These are phyloP conservation scores for Celoporthe dispersa DNA, from an alignment of 2,329 filamentous ascomycete genomes.

Conservation along the genomic window DNA sequence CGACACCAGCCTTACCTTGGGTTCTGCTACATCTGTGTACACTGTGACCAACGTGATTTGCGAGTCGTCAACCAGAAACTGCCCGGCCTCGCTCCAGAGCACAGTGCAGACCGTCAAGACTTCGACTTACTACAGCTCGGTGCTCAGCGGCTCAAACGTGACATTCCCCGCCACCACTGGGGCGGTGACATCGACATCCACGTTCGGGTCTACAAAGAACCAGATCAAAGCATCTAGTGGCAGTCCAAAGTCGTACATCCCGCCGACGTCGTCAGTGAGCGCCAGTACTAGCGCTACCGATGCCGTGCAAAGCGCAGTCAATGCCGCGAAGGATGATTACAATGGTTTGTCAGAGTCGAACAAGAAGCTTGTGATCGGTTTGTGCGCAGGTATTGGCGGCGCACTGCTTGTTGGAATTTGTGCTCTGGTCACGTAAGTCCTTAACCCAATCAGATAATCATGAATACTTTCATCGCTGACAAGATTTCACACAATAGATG, in stretches of 20 bases:
- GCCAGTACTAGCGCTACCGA: background rate
- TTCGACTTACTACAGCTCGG: slow-evolving; percentile 45
- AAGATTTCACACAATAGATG: background rate
- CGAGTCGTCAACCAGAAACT: slow-evolving; percentile 47
- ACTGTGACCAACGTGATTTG: slow-evolving; percentile 53
- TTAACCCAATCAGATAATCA: no score
- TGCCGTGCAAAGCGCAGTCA: background rate
- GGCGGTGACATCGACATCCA: slow-evolving; percentile 39
- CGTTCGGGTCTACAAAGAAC: slow-evolving; percentile 48
- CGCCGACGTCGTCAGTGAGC: background rate
- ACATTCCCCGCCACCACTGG: slow-evolving; percentile 46
- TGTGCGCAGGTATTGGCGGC: slow-evolving; percentile 25
- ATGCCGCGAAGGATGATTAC: slow-evolving; percentile 7
- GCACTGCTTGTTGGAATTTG: slow-evolving; percentile 10
- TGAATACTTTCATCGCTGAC: background rate
- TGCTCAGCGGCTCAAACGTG: slow-evolving; percentile 43
- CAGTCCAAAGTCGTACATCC: slow-evolving; percentile 24
- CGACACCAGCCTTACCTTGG: slow-evolving; percentile 41
- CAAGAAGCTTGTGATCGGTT: slow-evolving; percentile 27
- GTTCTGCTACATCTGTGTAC: slow-evolving; percentile 44
- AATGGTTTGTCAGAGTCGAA: slow-evolving; percentile 17
- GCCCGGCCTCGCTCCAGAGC: slow-evolving; percentile 54
- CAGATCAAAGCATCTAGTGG: slow-evolving; percentile 23
- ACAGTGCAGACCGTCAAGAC: slow-evolving; percentile 46
- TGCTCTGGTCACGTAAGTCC: slow-evolving; percentile 16